A percentile compares a stretch with the other conserved stretches of the same genome.
These are phyloP conservation scores for Albophoma yamanashiensis DNA, from an alignment of 2,329 filamentous ascomycete species.

Conservation along the genomic window DNA sequence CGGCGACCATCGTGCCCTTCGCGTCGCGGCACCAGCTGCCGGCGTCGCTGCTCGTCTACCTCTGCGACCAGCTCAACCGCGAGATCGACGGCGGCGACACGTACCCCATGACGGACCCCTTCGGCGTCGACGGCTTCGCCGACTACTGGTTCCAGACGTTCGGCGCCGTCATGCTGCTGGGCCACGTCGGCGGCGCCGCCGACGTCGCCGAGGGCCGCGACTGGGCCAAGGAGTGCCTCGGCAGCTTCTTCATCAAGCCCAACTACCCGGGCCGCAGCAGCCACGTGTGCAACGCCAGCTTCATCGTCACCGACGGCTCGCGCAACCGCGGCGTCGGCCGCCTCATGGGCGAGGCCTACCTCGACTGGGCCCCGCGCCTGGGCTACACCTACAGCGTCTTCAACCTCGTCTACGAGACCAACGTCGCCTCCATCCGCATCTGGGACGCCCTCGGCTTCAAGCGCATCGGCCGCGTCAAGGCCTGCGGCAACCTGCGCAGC, in stretches of 20 bases:
- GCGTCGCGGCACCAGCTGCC: slow-evolving; percentile 70
- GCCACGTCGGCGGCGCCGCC: slow-evolving; percentile 54
- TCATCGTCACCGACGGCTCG: slow-evolving; percentile 62
- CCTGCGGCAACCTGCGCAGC: slow-evolving; percentile 58
- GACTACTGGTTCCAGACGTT: slow-evolving; percentile 90
- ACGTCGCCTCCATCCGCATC: slow-evolving; percentile 79
- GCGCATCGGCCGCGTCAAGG: slow-evolving; percentile 74
- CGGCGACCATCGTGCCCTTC: slow-evolving; percentile 76
- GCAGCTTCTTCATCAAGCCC: slow-evolving; percentile 89
- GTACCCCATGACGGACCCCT: slow-evolving; percentile 74
- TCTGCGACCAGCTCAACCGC: slow-evolving; percentile 75
- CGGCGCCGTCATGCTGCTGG: slow-evolving; percentile 76
- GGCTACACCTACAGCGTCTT: slow-evolving; percentile 90
- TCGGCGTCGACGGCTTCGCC: slow-evolving; percentile 65
- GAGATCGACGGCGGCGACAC: slow-evolving; percentile 90
- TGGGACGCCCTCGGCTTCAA: slow-evolving; percentile 92
- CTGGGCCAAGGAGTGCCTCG: slow-evolving; percentile 73
- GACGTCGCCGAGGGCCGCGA: slow-evolving; percentile 51
- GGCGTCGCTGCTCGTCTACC: slow-evolving; percentile 59
- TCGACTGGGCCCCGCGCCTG: slow-evolving; percentile 69
- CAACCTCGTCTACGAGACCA: slow-evolving; percentile 90
- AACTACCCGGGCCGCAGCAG: slow-evolving; percentile 88
- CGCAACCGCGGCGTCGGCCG: slow-evolving; percentile 66
- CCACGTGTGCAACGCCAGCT: slow-evolving; percentile 81
- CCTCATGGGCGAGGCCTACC: slow-evolving; percentile 65